These are phyloP conservation scores for Trypanosoma congolense DNA, from an alignment of 208 protist genomes.

Conservation along the genomic window DNA sequence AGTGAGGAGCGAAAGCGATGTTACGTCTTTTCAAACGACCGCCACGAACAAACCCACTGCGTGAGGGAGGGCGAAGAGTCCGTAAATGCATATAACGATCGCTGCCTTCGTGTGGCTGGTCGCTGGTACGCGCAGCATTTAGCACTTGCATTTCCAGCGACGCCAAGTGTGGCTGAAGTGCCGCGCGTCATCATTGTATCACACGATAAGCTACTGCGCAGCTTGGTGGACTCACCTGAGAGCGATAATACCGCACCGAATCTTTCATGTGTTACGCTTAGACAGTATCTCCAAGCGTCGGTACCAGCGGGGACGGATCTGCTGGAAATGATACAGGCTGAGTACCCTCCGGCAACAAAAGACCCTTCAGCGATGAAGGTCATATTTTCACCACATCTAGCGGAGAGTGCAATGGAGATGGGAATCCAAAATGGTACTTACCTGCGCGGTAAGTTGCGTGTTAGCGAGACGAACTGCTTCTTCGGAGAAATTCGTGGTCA, in stretches of 20 bases:
- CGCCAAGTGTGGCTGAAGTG: not conserved
- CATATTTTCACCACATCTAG: constrained; percentile 59
- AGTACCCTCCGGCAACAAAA: constrained; percentile 67
- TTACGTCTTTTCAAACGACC: constrained; percentile 92
- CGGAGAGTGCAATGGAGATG: constrained; percentile 35
- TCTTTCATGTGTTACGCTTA: constrained; percentile 58
- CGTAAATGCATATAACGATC: constrained; percentile 88
- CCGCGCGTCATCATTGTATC: constrained; percentile 54
- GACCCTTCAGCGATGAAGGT: constrained; percentile 32
- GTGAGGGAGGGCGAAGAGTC: constrained; percentile 59
- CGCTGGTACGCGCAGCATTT: constrained; percentile 86
- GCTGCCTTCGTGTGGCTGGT: constrained; percentile 75
- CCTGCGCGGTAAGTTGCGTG: constrained; percentile 70
- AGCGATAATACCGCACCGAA: constrained; percentile 30
- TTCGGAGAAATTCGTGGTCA: constrained; percentile 85
- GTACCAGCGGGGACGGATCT: constrained; percentile 61
- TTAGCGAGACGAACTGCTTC: constrained; percentile 79
- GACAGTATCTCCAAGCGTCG: constrained; percentile 45
- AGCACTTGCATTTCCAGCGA: constrained; percentile 28
- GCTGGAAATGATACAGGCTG: constrained; percentile 78
- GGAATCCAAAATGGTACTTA: constrained; percentile 57
- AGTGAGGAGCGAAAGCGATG: constrained; percentile 57
- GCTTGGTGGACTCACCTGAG: constrained; percentile 17
- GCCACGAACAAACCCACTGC: constrained; percentile 86
- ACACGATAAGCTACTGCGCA: constrained; percentile 61